Conservation (phyloP, 2,329 filamentous ascomycete species). For the Cyphellophora attinorum region DNA sequence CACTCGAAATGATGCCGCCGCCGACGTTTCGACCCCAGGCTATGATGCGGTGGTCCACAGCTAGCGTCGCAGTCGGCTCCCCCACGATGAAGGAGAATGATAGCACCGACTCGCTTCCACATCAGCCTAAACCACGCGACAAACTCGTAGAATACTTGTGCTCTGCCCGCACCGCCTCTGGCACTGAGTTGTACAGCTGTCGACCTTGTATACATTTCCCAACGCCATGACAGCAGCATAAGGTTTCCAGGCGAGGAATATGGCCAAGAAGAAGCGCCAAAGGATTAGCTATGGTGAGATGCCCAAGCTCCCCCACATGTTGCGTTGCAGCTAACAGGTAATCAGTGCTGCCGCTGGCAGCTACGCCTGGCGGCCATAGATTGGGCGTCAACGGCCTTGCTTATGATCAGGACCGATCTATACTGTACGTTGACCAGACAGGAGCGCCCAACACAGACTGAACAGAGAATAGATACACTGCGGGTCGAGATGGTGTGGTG, state of each 20-base stretch:
- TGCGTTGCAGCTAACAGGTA: not conserved
- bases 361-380: conserved; percentile 73
- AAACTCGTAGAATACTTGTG: no score
- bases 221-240: no score
- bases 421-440: conserved; percentile 56
- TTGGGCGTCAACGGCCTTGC: conserved; percentile 92
- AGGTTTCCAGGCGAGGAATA: conserved; percentile 21
- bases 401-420: conserved; percentile 70
- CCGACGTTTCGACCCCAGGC: no score
- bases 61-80: not conserved
- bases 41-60: not conserved
- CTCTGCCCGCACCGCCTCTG: no score
- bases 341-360: conserved; percentile 61
- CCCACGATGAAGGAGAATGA: not conserved
- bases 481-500: conserved; percentile 86
- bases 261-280: conserved; percentile 61
- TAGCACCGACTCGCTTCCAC: not conserved
- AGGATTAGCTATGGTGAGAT: conserved; percentile 60
- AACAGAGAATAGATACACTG: conserved; percentile 64
- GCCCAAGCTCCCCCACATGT: no score
- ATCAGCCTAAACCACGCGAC: not conserved
- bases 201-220: no score
- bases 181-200: no score
- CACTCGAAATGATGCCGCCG: no score
- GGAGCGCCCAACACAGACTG: conserved; percentile 12